Base-by-base conservation (phyloP, 306 rosid species). In the Castanea crenata region DNA sequence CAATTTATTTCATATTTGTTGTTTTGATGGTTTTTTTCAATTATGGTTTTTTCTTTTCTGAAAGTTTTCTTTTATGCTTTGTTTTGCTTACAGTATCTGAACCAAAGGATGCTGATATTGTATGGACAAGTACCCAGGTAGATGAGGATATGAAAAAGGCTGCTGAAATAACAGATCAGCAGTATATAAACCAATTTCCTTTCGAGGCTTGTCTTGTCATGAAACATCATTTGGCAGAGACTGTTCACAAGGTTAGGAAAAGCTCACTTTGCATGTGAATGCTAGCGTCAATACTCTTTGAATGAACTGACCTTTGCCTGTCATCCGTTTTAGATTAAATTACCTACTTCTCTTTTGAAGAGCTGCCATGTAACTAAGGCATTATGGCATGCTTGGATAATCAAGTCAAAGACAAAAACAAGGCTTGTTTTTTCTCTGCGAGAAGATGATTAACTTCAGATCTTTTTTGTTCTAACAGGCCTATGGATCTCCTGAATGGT, bases 151-250 rank as follows among this genome's bases (percentile, higher is more conserved):
- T 76, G 85, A 94, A 87, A 90, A 92, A 88, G 76, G 97, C 90
- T 69, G 52, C 87, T 0, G 97, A 97, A 67, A 87, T 94, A 79
- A 92, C 91, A 20, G 97, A 91, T 76, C 86, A 80, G 70, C 99
- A 94, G 74, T 94, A 83, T 63, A 52, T 94, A 61, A 92, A 94
- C 84, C 99, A 94, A 82, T 94, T 91, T 84, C 97, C 97, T 65
- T 91, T 90, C 71, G 97, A 94, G 90, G 97, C 99, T 67, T 90
- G 97, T 89, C 87, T 94, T 69, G 99, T 94, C 81, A 94, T 94
- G 97, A 95, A 95, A 81, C 97, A 95, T 89, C 95, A 95, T 91
- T 86, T 95, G 84, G 97, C 97, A 9, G 97, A 92, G 83, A 92
- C 99, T 44, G 63, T 95, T 85, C 91, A 84, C 80, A 92, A 92